Evolutionary conservation across 1,284 basidiomycete genomes (phyloP).

Genomic region (Ustilago trichophora): DNA sequence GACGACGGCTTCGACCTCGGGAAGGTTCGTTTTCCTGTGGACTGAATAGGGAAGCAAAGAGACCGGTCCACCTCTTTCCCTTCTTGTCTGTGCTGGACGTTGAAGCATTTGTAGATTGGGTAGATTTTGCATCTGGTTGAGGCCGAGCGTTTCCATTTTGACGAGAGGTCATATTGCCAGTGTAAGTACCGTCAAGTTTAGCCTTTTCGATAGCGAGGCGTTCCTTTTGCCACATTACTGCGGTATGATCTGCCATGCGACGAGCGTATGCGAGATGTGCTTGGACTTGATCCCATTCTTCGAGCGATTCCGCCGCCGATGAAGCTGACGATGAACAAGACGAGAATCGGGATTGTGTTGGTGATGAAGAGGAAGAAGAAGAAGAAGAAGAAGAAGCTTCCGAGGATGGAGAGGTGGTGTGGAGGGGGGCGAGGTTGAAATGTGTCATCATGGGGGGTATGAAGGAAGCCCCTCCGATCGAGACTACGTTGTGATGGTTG

Average conservation of each 20-base stretch:
- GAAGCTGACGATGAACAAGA: conserved; percentile 23
- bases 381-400: conserved; percentile 29
- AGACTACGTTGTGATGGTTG: conserved; percentile 27
- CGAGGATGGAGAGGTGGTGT: conserved; percentile 26
- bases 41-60: too few species aligned
- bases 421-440: conserved; percentile 10
- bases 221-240: conserved; percentile 42
- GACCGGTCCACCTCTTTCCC: too few species aligned
- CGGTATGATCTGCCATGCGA: conserved; percentile 31
- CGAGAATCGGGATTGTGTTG: conserved; percentile 23
- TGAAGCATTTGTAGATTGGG: too few species aligned
- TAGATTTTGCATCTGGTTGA: neutral
- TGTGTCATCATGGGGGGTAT: conserved; percentile 41
- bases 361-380: conserved; percentile 23
- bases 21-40: too few species aligned
- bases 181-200: conserved; percentile 40
- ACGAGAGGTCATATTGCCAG: conserved; percentile 25
- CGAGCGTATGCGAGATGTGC: conserved; percentile 35
- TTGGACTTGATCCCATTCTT: conserved; percentile 29
- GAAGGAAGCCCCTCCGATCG: conserved; percentile 33
- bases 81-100: too few species aligned
- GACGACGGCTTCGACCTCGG: conserved; percentile 1
- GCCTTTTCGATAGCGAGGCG: conserved; percentile 44
- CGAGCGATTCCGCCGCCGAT: conserved; percentile 8
- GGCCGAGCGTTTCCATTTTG: conserved; percentile 40